phyloP scores from a whole-genome alignment of 1,284 basidiomycete species.

The Lignosus rhinocerotis region DNA sequence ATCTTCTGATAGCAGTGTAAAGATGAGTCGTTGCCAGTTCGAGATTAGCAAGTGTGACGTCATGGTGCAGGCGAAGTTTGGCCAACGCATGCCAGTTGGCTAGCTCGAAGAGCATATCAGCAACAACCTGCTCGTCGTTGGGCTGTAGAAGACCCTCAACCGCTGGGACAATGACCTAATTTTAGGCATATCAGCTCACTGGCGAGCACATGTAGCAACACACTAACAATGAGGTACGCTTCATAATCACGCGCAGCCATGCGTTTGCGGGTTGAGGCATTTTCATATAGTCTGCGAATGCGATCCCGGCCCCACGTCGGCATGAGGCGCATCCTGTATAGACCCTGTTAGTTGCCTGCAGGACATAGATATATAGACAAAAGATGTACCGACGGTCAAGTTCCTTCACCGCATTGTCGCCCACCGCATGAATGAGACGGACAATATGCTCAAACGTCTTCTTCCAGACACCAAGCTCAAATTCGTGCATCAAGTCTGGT shows the following conservation, averaged over 20 bases:
- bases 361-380: neutral
- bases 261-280: too few species aligned
- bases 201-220: neutral
- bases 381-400: slow-evolving; percentile 19
- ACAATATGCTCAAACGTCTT: slow-evolving; percentile 7
- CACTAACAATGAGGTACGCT: neutral
- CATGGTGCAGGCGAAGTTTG: slow-evolving; percentile 34
- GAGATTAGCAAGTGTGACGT: slow-evolving; percentile 27
- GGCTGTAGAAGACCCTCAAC: slow-evolving; percentile 23
- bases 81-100: slow-evolving; percentile 34
- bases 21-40: slow-evolving; percentile 18
- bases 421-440: slow-evolving; percentile 10
- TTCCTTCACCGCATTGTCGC: neutral
- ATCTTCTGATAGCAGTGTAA: slow-evolving; percentile 19
- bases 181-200: neutral
- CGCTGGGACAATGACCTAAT: slow-evolving; percentile 23
- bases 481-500: slow-evolving; percentile 40
- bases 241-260: too few species aligned
- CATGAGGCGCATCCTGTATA: neutral
- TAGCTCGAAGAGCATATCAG: slow-evolving; percentile 30
- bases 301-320: too few species aligned
- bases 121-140: slow-evolving; percentile 23
- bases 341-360: neutral
- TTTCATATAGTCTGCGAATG: too few species aligned
- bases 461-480: slow-evolving; percentile 40